Conservation (phyloP, 75 land plant genomes). For the Adiantum capillusveneris region DNA sequence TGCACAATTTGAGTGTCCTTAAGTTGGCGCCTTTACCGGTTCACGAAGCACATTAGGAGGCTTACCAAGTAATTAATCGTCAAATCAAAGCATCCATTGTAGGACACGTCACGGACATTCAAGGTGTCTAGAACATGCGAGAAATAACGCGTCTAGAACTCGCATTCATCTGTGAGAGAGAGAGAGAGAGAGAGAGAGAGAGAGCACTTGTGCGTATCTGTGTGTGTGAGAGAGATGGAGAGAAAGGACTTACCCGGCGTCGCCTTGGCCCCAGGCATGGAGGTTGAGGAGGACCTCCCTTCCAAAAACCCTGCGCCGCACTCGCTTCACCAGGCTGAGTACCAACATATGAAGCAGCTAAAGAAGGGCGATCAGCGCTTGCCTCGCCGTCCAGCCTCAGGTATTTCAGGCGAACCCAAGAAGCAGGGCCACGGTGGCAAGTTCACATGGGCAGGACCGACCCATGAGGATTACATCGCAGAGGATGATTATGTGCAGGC, state of each 20-base stretch:
- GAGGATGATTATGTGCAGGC: slow-evolving; percentile 13
- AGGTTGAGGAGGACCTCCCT: not conserved
- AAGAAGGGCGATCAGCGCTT: slow-evolving; percentile 25
- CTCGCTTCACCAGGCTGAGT: slow-evolving; percentile 1
- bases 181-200: too few relatives aligned
- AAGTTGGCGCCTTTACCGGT: too few relatives aligned
- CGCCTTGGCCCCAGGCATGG: not conserved
- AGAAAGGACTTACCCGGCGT: not conserved
- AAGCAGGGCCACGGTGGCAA: slow-evolving; percentile 83
- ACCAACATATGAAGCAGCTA: slow-evolving; percentile 5
- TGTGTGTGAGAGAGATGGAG: slow-evolving; percentile 1
- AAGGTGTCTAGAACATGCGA: too few relatives aligned
- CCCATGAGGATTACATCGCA: too few relatives aligned
- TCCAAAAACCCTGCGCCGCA: not conserved
- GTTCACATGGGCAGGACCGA: slow-evolving; percentile 62
- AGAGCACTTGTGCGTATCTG: too few relatives aligned
- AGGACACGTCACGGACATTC: too few relatives aligned
- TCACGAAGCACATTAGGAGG: too few relatives aligned
- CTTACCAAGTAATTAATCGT: too few relatives aligned
- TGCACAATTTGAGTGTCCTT: too few relatives aligned
- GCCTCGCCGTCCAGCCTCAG: slow-evolving; percentile 56
- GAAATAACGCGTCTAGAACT: too few relatives aligned
- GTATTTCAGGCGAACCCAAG: slow-evolving; percentile 56
- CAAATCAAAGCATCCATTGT: too few relatives aligned
- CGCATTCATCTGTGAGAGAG: too few relatives aligned